Base-by-base conservation (phyloP, 2,329 filamentous ascomycete genomes). In the Botryotinia convoluta region DNA sequence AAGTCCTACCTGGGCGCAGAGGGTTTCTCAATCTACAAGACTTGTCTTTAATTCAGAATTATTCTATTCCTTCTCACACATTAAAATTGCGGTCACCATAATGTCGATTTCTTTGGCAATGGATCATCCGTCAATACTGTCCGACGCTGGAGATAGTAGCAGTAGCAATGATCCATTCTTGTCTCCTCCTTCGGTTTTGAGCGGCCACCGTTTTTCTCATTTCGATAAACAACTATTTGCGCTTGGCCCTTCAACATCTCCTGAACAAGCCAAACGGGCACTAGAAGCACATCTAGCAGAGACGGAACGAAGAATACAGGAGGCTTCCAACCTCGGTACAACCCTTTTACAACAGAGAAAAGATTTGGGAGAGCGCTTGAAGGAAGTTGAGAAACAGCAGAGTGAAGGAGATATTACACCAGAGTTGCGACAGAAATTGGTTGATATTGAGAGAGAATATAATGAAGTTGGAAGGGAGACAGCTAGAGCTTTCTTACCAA, bases 401-500 rank as follows among this genome's bases (percentile, higher is more conserved):
- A 86, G 88, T 62, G 92, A 96, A 77, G 89, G 89, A 37, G 92
- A 97, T 75, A 89, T 98, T 69, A 91, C 91, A 0, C 90, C 93
- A 5, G 95, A 97, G 77, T 85, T 99, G 79, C 93, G 92, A 74
- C 88, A 92, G 79, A 94, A 93, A 83, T 87, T 99, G 71, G 87
- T 90, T 22, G 94, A 97, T 76, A 90, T 99, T 74, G 96, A 99
- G 82, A 93, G 90, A 82, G 96, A 99, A 80, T 98, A 97, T 84
- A 95, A 97, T 81, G 95, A 98, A 80, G 91, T 98, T 64, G 94
- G 95, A 20, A 88, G 92, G 75, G 95, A 98, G 81, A 96, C 93
- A 65, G 94, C 95, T 61, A 89, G 95, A 76, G 94, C 93, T 3
- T 95, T 98, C 81, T 84, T 98, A 74, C 92, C 90, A 48, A 96